Conservation (phyloP, 2,329 filamentous ascomycete species). For the Colletotrichum tropicicola region DNA sequence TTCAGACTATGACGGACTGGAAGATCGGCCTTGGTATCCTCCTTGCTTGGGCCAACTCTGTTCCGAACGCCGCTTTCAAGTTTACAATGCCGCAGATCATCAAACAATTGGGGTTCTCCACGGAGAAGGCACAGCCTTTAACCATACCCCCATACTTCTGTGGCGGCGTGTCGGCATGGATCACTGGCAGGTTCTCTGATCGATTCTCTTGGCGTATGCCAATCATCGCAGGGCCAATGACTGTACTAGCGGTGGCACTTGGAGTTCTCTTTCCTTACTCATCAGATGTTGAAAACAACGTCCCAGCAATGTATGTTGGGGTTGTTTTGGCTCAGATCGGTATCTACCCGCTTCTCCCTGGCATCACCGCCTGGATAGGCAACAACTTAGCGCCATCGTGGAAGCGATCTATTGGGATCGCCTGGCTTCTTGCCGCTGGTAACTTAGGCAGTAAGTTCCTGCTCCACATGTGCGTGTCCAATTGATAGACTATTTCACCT, state of each 20-base stretch:
- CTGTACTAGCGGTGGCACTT: conserved; percentile 41
- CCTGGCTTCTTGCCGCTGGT: conserved; percentile 33
- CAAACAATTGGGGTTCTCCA: conserved; percentile 47
- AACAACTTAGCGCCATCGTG: conserved; percentile 36
- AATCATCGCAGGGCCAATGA: conserved; percentile 43
- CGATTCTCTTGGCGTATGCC: conserved; percentile 47
- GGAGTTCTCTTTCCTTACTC: conserved; percentile 44
- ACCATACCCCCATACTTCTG: conserved; percentile 46
- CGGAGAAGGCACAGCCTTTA: conserved; percentile 37
- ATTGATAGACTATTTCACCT: too few species aligned
- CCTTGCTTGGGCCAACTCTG: conserved; percentile 48
- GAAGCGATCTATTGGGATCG: conserved; percentile 37
- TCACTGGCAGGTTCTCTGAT: conserved; percentile 43
- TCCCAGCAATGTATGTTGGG: conserved; percentile 33
- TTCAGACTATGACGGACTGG: conserved; percentile 50
- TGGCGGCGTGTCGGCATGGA: conserved; percentile 39
- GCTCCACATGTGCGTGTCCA: too few species aligned
- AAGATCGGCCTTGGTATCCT: conserved; percentile 50
- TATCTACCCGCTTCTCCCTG: conserved; percentile 42
- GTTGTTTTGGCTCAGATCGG: conserved; percentile 28
- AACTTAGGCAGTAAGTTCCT: conserved; percentile 4
- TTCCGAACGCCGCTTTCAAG: conserved; percentile 42
- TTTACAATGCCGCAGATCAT: conserved; percentile 47
- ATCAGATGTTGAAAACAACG: conserved; percentile 45
- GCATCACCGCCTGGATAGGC: conserved; percentile 34